Conservation (phyloP, 139 green algal genomes). For the Ostreobium quekettii region DNA sequence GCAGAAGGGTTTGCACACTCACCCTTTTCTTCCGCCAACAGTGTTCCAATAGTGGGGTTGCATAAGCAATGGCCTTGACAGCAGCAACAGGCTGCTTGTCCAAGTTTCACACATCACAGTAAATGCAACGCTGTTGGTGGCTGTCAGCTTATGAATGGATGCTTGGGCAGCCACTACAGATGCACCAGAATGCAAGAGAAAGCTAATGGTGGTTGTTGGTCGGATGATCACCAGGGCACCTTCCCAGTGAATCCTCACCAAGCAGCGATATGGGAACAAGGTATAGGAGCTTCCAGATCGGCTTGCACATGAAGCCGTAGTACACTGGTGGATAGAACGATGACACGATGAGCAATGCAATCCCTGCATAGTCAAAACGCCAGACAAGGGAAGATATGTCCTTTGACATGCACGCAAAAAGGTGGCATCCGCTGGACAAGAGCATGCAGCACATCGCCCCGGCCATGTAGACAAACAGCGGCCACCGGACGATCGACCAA, state of each 20-base stretch:
- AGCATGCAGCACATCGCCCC: slow-evolving; percentile 87
- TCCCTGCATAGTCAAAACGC: slow-evolving; percentile 84
- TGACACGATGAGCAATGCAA: slow-evolving; percentile 3
- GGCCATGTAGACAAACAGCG: slow-evolving; percentile 72
- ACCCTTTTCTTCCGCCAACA: too few species aligned
- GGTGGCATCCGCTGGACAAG: slow-evolving; percentile 70
- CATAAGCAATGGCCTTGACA: too few species aligned
- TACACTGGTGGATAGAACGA: slow-evolving; percentile 93
- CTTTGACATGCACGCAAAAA: slow-evolving; percentile 75
- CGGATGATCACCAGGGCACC: too few species aligned
- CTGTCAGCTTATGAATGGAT: too few species aligned
- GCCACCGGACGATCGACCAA: slow-evolving; percentile 40
- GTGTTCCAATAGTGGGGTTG: too few species aligned
- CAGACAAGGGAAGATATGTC: slow-evolving; percentile 62
- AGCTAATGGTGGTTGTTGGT: too few species aligned
- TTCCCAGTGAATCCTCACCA: slow-evolving; percentile 36
- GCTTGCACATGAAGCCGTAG: slow-evolving; percentile 87
- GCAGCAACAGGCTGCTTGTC: too few species aligned
- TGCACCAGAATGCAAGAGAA: too few species aligned
- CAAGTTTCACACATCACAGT: too few species aligned
- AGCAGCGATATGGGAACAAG: slow-evolving; percentile 55
- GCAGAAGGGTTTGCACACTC: too few species aligned
- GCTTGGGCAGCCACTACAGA: too few species aligned
- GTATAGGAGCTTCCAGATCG: slow-evolving; percentile 63
- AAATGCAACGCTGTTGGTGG: too few species aligned